A percentile compares a stretch with the other conserved stretches of the same genome.
phyloP scores from a whole-genome alignment of 1,139 yeast genomes.

The Taiozyma onychis region DNA sequence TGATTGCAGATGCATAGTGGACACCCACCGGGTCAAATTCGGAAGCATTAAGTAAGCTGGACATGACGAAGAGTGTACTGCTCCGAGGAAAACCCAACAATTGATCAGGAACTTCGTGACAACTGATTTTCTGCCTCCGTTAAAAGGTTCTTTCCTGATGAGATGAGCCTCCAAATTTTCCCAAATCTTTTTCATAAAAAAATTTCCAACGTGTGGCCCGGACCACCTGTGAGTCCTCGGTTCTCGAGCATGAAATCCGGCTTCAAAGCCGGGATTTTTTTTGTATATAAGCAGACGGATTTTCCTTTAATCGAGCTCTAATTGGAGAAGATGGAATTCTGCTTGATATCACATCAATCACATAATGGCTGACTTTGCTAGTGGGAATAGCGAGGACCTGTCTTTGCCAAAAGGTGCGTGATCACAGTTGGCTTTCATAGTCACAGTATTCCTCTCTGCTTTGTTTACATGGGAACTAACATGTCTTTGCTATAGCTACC shows the following conservation, averaged over 20 bases:
- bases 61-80: slow-evolving; percentile 1
- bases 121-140: no score
- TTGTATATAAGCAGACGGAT: background rate
- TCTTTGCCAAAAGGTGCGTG: slow-evolving; percentile 28
- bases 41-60: slow-evolving; percentile 14
- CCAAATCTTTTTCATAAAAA: slow-evolving; percentile 8
- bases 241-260: background rate
- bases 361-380: slow-evolving; percentile 23
- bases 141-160: background rate
- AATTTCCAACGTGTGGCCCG: background rate
- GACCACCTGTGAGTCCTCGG: background rate
- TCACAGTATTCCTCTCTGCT: background rate
- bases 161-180: slow-evolving; percentile 4
- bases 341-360: background rate
- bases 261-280: background rate
- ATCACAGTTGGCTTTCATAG: background rate
- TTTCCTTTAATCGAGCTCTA: background rate
- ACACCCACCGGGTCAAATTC: slow-evolving; percentile 40
- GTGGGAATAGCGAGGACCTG: slow-evolving; percentile 25
- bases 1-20: slow-evolving; percentile 60
- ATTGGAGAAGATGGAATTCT: background rate
- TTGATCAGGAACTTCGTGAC: background rate
- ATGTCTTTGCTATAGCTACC: slow-evolving; percentile 49
- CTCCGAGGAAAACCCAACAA: background rate
- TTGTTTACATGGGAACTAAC: background rate